phyloP scores from a whole-genome alignment of 2,329 filamentous ascomycete genomes.

The Myriosclerotinia duriaeana region DNA sequence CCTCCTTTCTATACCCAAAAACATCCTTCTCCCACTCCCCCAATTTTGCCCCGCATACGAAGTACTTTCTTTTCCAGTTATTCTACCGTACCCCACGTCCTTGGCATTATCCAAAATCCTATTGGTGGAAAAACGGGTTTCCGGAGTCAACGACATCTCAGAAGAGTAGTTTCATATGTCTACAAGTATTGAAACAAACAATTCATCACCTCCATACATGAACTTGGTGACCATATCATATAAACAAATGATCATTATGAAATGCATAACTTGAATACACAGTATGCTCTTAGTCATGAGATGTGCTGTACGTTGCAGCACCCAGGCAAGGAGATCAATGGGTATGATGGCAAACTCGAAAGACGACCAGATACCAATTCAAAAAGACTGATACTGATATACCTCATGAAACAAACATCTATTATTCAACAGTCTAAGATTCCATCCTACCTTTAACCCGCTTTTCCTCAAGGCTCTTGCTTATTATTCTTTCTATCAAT shows the following conservation, averaged over 20 bases:
- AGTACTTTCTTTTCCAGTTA: background rate
- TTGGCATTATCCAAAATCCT: background rate
- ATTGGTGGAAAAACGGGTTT: conserved; percentile 23
- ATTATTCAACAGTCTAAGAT: background rate
- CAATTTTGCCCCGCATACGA: conserved; percentile 10
- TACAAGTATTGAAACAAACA: conserved; percentile 5
- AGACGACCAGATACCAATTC: background rate
- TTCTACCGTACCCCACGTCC: conserved; percentile 22
- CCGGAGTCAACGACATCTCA: conserved; percentile 14
- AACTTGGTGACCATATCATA: background rate
- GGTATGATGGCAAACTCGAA: background rate
- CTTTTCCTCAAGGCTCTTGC: background rate
- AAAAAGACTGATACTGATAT: background rate
- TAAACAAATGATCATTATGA: background rate
- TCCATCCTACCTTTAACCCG: background rate
- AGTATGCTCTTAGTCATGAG: conserved; percentile 16
- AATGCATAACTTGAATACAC: conserved; percentile 10
- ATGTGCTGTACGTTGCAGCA: background rate
- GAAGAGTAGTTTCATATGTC: background rate
- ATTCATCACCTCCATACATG: background rate
- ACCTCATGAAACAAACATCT: background rate
- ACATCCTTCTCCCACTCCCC: conserved; percentile 2
- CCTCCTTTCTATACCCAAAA: background rate
- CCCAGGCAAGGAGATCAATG: background rate
- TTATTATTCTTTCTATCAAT: conserved; percentile 1